phyloP scores from a whole-genome alignment of 345 rosid genomes.

The Nephelium lappaceum region DNA sequence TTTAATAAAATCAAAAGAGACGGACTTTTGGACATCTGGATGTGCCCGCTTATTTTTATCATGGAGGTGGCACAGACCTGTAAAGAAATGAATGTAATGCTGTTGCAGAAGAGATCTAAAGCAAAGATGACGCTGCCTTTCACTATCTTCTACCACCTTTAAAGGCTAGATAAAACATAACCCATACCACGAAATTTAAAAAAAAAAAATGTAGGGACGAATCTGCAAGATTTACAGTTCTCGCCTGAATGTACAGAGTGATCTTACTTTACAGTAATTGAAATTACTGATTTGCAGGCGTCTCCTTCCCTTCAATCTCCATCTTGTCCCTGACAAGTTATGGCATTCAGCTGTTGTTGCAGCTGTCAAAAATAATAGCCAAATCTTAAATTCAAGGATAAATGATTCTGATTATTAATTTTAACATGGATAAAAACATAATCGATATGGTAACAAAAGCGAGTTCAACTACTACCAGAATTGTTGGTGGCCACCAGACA shows the following conservation, averaged over 20 bases:
- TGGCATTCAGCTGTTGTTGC: slow-evolving; percentile 59
- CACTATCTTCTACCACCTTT: neutral
- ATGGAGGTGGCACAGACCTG: slow-evolving; percentile 19
- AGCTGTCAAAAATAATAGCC: slow-evolving; percentile 46
- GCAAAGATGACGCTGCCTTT: neutral
- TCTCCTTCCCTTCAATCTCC: slow-evolving; percentile 47
- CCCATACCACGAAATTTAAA: neutral
- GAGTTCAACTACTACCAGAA: neutral
- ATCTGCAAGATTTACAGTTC: slow-evolving; percentile 35
- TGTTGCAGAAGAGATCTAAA: slow-evolving; percentile 17
- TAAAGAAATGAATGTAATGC: neutral
- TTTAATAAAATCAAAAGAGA: neutral
- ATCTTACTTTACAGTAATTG: slow-evolving; percentile 23
- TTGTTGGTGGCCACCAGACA: too few relatives aligned
- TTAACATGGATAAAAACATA: neutral
- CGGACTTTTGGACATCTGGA: neutral
- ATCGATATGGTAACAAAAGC: too few relatives aligned
- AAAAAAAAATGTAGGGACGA: slow-evolving; percentile 19
- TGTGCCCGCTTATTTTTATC: slow-evolving; percentile 21
- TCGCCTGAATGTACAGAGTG: slow-evolving; percentile 28
- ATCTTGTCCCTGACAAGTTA: slow-evolving; percentile 52
- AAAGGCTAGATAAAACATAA: slow-evolving; percentile 10
- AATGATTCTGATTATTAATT: neutral
- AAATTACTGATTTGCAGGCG: slow-evolving; percentile 26
- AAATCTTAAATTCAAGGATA: neutral